Evolutionary conservation across 352 stramenopile genomes (phyloP).

Genomic region (Blastocystis sp.): DNA sequence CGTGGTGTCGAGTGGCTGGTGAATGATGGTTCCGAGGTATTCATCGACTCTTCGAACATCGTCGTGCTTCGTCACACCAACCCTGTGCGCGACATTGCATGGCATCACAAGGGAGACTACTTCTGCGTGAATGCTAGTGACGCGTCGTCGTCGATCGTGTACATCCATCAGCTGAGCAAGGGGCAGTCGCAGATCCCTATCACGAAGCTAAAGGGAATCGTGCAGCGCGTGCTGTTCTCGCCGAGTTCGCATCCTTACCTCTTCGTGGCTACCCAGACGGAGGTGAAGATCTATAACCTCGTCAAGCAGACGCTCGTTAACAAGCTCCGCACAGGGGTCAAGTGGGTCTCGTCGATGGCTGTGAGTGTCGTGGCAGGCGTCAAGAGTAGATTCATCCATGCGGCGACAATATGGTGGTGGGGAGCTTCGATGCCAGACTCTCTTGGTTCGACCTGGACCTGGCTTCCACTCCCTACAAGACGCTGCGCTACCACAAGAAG

Average conservation of each 20-base stretch:
- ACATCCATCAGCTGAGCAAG: constrained; percentile 97
- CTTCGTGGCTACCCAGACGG: constrained; percentile 95
- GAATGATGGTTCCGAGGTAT: background rate
- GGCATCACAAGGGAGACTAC: constrained; percentile 98
- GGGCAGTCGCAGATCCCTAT: constrained; percentile 91
- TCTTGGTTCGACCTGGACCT: constrained; percentile 99
- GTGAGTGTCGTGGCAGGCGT: constrained; percentile 11
- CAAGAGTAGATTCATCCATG: constrained; percentile 78
- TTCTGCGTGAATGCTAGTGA: constrained; percentile 79
- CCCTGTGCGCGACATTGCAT: constrained; percentile 75
- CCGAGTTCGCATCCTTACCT: constrained; percentile 92
- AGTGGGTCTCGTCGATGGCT: constrained; percentile 97
- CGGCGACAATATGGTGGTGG: constrained; percentile 96
- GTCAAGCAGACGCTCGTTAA: constrained; percentile 93
- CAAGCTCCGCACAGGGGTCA: constrained; percentile 89
- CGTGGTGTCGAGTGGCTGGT: constrained; percentile 27
- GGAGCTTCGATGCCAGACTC: constrained; percentile 90
- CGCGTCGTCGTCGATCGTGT: constrained; percentile 74
- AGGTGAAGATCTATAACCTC: constrained; percentile 97
- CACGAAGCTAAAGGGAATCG: constrained; percentile 80
- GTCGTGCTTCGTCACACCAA: background rate
- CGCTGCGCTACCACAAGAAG: constrained; percentile 95
- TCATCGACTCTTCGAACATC: background rate
- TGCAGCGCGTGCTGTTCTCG: constrained; percentile 93
- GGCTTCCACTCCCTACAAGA: constrained; percentile 93